These are phyloP conservation scores for Ceratocystiopsis sp. DNA, from an alignment of 2,329 filamentous ascomycete genomes.

Conservation along the genomic window DNA sequence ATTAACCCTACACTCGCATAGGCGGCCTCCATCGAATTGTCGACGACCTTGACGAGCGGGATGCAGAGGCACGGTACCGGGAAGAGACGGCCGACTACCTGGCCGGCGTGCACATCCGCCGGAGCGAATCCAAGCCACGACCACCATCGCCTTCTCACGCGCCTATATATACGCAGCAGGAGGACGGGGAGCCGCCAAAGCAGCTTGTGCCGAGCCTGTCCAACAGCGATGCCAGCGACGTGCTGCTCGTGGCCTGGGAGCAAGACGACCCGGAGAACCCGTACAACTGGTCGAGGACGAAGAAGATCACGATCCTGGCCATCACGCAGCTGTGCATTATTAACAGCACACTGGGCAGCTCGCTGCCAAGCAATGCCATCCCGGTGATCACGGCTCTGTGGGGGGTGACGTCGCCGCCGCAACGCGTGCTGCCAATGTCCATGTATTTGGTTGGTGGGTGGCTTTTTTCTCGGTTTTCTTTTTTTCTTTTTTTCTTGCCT, in stretches of 20 bases:
- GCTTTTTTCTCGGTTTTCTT: background rate
- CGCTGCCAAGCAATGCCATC: constrained; percentile 46
- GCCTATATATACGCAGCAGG: too few relatives aligned
- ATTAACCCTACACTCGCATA: background rate
- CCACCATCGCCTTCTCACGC: too few relatives aligned
- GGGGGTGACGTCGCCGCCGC: constrained; percentile 28
- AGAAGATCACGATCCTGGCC: constrained; percentile 36
- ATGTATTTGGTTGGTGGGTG: constrained; percentile 29
- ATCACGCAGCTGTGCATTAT: constrained; percentile 42
- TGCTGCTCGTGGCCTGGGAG: constrained; percentile 27
- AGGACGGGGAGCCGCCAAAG: too few relatives aligned
- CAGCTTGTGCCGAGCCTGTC: background rate
- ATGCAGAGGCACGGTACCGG: constrained; percentile 7
- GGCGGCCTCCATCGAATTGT: constrained; percentile 4
- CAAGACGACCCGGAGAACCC: constrained; percentile 33
- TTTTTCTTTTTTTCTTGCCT: background rate
- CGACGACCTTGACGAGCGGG: constrained; percentile 4
- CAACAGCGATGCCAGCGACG: constrained; percentile 14
- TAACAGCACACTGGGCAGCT: constrained; percentile 50
- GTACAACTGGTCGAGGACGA: constrained; percentile 32
- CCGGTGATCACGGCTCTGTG: constrained; percentile 41
- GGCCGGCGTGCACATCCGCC: background rate
- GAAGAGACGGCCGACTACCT: constrained; percentile 7
- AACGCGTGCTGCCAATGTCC: constrained; percentile 40
- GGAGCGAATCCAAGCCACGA: background rate